Evolutionary conservation across 179 eudicot genomes (phyloP), one percentile per base, ranked within the genome.

Genomic region (Camellia oleifera): DNA sequence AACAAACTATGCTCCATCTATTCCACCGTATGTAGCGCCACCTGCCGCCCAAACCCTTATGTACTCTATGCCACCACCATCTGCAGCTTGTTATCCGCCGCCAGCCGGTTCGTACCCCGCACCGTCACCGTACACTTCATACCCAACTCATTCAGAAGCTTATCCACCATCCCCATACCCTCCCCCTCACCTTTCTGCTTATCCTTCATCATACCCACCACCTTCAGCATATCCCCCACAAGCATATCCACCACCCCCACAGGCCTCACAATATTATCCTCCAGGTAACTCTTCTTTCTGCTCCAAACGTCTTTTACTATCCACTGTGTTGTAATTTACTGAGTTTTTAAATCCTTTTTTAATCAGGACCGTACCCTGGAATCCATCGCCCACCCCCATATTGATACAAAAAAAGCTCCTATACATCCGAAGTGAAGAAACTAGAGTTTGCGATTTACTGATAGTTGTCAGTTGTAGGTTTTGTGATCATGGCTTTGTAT

Each of bases 331-430:
- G 11, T 54, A 17, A n/a, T 48, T 52, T 40, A 62, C 81, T 62
- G 70, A 63, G 60, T 72, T 42, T 69, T 48, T n/a, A 20, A 18
- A 52, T 40, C 46, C 26, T 44, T 23, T 45, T 72, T 73, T 50
- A 56, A 58, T 20, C 73, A 89, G 93, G 90, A 54, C 82, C 85
- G 45, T 86, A 78, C 75, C 86, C 88, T 8, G 87, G 91, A 63
- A n/a, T 69, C 23, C 88, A 90, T 67, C 93, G 89, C 61, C 90
- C 94, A 8, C 87, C 83, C n/a, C 87, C 85, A 20, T 89, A 91
- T 83, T 91, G 87, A 83, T 83, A 67, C 72, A 62, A 23, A 32
- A 32, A 32, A 32, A 48, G 71, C 61, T 53, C 80, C 64, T 68
- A 10, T 7, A 23, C 40, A 14, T 40, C 65, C 26, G 5, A 14